Percentiles rank a stretch among this genome's conserved stretches.
Conservation (phyloP, 306 rosid species). For the Ceratonia siliqua region DNA sequence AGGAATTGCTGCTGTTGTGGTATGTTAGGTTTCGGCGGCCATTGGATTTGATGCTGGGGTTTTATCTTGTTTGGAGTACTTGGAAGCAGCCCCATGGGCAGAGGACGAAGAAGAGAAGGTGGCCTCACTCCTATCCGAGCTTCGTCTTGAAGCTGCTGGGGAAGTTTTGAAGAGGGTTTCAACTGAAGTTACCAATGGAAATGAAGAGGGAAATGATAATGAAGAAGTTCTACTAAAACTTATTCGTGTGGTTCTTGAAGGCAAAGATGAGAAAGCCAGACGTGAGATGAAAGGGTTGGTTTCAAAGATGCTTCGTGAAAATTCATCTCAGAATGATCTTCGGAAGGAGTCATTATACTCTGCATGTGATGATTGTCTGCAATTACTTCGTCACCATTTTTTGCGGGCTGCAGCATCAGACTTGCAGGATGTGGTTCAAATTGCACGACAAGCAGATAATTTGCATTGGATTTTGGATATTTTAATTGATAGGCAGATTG, state of each 20-base stretch:
- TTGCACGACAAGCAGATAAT: constrained; percentile 89
- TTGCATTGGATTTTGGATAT: constrained; percentile 96
- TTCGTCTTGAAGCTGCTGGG: constrained; percentile 84
- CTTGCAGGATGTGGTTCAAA: constrained; percentile 68
- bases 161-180: constrained; percentile 95
- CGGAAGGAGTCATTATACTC: constrained; percentile 82
- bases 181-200: constrained; percentile 59
- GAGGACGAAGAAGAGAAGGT: constrained; percentile 99
- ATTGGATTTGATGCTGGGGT: constrained; percentile 93
- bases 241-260: constrained; percentile 92
- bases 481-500: constrained; percentile 87
- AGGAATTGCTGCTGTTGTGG: constrained; percentile 22
- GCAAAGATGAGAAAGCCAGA: constrained; percentile 96
- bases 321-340: constrained; percentile 74
- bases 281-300: constrained; percentile 94
- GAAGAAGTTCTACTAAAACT: constrained; percentile 91
- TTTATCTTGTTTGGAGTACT: constrained; percentile 91
- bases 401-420: constrained; percentile 61
- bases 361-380: constrained; percentile 81
- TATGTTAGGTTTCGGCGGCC: constrained; percentile 83
- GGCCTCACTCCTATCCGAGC: constrained; percentile 85
- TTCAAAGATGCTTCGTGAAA: constrained; percentile 90
- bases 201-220: constrained; percentile 74
- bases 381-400: constrained; percentile 64
- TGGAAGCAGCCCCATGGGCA: constrained; percentile 98